A percentile compares a stretch with the other conserved stretches of the same genome.
Conservation (phyloP, 768 basidiomycete genomes). For the Candolleomyces aberdarensis region DNA sequence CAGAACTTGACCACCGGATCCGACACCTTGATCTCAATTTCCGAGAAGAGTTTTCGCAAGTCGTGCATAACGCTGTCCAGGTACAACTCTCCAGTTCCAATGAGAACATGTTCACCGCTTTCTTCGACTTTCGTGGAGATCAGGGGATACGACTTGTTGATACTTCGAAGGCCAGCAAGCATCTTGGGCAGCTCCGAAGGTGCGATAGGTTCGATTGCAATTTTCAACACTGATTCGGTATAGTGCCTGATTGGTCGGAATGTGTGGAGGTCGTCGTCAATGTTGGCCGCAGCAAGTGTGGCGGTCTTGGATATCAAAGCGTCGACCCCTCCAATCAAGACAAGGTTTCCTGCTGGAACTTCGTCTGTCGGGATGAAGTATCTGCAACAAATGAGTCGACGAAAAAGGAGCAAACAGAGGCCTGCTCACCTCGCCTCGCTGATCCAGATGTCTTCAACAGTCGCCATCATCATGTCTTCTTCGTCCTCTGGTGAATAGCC, state of each 20-base stretch:
- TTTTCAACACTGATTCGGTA: slow-evolving; percentile 94
- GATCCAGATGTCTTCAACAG: slow-evolving; percentile 87
- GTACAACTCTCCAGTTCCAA: slow-evolving; percentile 96
- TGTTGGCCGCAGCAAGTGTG: slow-evolving; percentile 70
- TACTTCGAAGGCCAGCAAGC: slow-evolving; percentile 92
- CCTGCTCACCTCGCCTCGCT: slow-evolving; percentile 76
- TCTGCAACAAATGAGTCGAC: slow-evolving; percentile 38
- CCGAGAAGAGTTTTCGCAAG: slow-evolving; percentile 84
- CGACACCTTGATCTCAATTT: slow-evolving; percentile 99
- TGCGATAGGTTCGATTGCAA: slow-evolving; percentile 96
- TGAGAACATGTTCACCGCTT: slow-evolving; percentile 94
- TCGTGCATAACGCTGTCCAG: slow-evolving; percentile 98
- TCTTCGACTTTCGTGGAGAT: slow-evolving; percentile 96
- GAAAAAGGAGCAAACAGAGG: neutral
- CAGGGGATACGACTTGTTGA: slow-evolving; percentile 98
- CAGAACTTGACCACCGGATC: slow-evolving; percentile 98
- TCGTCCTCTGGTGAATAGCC: slow-evolving; percentile 99
- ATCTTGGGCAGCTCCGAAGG: slow-evolving; percentile 99
- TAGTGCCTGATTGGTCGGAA: slow-evolving; percentile 96
- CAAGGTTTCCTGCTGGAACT: slow-evolving; percentile 87
- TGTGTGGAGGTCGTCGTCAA: slow-evolving; percentile 87
- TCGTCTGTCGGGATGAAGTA: slow-evolving; percentile 91
- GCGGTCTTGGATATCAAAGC: slow-evolving; percentile 94
- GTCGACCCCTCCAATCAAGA: slow-evolving; percentile 91
- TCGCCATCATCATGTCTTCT: slow-evolving; percentile 91